A percentile compares a stretch with the other conserved stretches of the same genome.
phyloP scores from a whole-genome alignment of 129 eudicot species.

The Escallonia herrerae region DNA sequence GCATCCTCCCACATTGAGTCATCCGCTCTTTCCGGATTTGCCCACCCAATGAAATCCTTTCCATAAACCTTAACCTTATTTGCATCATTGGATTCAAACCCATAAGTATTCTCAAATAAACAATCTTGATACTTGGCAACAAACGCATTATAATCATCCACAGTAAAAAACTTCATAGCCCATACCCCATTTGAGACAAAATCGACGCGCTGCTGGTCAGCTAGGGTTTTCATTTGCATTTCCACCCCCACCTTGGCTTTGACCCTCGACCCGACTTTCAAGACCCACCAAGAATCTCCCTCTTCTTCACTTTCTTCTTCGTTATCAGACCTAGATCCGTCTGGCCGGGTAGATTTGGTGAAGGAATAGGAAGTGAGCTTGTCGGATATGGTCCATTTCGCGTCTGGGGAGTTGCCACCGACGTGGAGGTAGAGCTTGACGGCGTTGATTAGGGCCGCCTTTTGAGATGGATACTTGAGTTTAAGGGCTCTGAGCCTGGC shows the following conservation, averaged over 20 bases:
- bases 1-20: constrained; percentile 98
- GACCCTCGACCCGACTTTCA: constrained; percentile 68
- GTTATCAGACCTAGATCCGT: constrained; percentile 16
- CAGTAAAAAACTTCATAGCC: constrained; percentile 51
- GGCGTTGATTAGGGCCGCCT: constrained; percentile 20
- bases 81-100: constrained; percentile 47
- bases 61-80: constrained; percentile 82
- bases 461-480: constrained; percentile 48
- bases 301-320: constrained; percentile 33
- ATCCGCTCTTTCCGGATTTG: constrained; percentile 78
- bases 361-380: constrained; percentile 38
- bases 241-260: constrained; percentile 44
- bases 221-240: constrained; percentile 60
- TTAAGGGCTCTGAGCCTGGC: constrained; percentile 62
- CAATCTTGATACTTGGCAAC: constrained; percentile 53
- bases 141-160: constrained; percentile 49
- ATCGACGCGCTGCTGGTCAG: constrained; percentile 63
- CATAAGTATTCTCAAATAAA: constrained; percentile 82
- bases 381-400: constrained; percentile 59
- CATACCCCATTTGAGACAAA: constrained; percentile 73
- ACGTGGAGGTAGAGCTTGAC: constrained; percentile 57
- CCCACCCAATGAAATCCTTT: constrained; percentile 87
- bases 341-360: constrained; percentile 23
- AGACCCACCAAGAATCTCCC: constrained; percentile 47
- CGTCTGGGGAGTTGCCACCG: constrained; percentile 43